A percentile compares a stretch with the other conserved stretches of the same genome.
Conservation (phyloP, 1,284 basidiomycete genomes). For the Tilletiaria anomala region DNA sequence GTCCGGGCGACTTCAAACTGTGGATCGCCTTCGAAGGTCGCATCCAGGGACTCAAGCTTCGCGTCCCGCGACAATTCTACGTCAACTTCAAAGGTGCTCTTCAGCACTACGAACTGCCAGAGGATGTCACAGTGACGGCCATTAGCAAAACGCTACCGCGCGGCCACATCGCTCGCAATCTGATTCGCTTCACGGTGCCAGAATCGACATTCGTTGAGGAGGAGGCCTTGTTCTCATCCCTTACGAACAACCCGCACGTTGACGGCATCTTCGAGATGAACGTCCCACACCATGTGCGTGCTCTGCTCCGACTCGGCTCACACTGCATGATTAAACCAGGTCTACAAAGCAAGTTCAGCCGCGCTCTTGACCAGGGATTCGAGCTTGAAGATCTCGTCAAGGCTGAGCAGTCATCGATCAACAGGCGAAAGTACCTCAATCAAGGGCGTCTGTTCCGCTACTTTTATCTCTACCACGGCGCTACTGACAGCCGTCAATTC, state of each 20-base stretch:
- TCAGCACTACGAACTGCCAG: slow-evolving; percentile 48
- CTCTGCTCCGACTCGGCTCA: slow-evolving; percentile 68
- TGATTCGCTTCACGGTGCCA: slow-evolving; percentile 69
- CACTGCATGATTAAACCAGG: slow-evolving; percentile 58
- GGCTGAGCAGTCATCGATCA: slow-evolving; percentile 46
- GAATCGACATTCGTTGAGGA: slow-evolving; percentile 72
- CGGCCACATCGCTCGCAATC: slow-evolving; percentile 58
- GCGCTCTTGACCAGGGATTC: slow-evolving; percentile 69
- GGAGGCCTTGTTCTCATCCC: slow-evolving; percentile 75
- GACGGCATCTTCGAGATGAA: slow-evolving; percentile 91
- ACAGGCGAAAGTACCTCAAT: slow-evolving; percentile 60
- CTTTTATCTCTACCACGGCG: slow-evolving; percentile 80
- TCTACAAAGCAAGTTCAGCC: slow-evolving; percentile 57
- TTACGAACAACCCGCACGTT: slow-evolving; percentile 85
- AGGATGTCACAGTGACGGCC: slow-evolving; percentile 56
- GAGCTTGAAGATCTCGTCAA: slow-evolving; percentile 70
- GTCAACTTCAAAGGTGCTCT: slow-evolving; percentile 60
- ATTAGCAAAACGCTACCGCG: slow-evolving; percentile 68
- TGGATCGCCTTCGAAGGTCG: slow-evolving; percentile 78
- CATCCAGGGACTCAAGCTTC: slow-evolving; percentile 62
- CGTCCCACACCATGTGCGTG: slow-evolving; percentile 71
- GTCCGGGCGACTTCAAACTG: slow-evolving; percentile 68
- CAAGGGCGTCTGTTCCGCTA: slow-evolving; percentile 56
- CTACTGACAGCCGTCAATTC: slow-evolving; percentile 65
- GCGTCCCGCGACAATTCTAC: slow-evolving; percentile 82